A percentile compares a stretch with the other conserved stretches of the same genome.
These are phyloP conservation scores for Coemansia sp. DNA, from an alignment of 192 early-diverging fungal genomes.

Conservation along the genomic window DNA sequence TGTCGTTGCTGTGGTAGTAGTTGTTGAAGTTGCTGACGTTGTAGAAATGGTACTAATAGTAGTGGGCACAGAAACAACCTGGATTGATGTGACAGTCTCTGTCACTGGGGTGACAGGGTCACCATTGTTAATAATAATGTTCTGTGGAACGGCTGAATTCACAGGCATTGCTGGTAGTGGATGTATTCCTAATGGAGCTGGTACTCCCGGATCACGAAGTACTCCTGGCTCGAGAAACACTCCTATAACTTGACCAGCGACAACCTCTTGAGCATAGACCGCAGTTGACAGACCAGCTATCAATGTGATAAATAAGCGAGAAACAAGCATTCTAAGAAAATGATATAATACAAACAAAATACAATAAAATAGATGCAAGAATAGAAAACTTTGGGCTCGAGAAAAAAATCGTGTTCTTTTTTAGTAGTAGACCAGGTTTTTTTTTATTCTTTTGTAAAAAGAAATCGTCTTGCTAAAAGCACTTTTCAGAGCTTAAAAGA, in stretches of 20 bases:
- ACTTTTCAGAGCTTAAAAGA: background rate
- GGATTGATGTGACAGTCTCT: background rate
- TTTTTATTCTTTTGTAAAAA: background rate
- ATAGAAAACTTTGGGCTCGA: background rate
- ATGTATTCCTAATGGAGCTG: too few species aligned
- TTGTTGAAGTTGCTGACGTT: background rate
- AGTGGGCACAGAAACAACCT: background rate
- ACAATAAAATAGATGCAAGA: background rate
- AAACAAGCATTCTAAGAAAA: conserved; percentile 1
- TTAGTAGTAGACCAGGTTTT: background rate
- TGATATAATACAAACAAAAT: background rate
- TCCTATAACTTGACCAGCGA: background rate
- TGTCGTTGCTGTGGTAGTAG: background rate
- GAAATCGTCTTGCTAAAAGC: background rate
- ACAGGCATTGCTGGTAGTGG: background rate
- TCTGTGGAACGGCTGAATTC: too few species aligned
- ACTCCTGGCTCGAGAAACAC: background rate
- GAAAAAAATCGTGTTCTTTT: background rate
- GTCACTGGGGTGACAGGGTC: background rate
- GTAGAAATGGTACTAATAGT: background rate
- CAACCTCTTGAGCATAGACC: background rate
- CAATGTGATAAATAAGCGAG: conserved; percentile 7
- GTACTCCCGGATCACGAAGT: too few species aligned
- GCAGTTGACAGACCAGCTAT: conserved; percentile 33
- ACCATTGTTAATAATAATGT: background rate